Evolutionary conservation across 1,284 basidiomycete genomes (phyloP), one percentile per base, ranked within the genome.

Genomic region (Mixia osmundae): DNA sequence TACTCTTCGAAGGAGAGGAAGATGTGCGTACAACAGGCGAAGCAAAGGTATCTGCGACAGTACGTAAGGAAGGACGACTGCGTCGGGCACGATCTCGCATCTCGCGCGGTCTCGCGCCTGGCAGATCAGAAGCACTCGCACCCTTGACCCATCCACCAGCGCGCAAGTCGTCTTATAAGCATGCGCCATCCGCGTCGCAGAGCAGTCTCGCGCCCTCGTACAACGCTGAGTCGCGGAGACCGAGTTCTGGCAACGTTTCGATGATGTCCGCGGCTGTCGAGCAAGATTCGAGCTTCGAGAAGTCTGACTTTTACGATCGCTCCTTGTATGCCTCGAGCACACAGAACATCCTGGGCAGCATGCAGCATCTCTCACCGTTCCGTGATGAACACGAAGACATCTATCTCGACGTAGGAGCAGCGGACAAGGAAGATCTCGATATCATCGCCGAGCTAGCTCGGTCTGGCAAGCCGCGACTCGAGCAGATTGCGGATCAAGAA

Each of bases 1-100:
- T 68, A 0, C 57, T 73, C 47, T 83, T 76, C 47, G 76, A 79
- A 43, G 76, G 75, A 19, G 58, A 79, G 44, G 66, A 76, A 42
- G 72, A 78, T 47, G 59, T 65, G 20, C 61, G 60, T 3, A 55
- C 69, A 4, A 67, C 69, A 0, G 71, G 66, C 14, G 76, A 83
- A 50, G 59, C 59, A 15, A 58, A 61, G 45, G 61, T 85, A 25
- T 73, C 66, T 39, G 57, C 60, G 30, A 59, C 59, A 25, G 60
- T 85, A 24, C 66, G 64, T 47, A 68, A 69, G 44, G 69, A 75
- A 50, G 78, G 79, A 10, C 69, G 66, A 50, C 45, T 69, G n/a
- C 63, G 71, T 1, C 62, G 77, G 12, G 65, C 67, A 6, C 56
- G 59, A 34, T 67, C 65, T 12, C 56, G 67, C 25, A 59, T n/a